phyloP scores from a whole-genome alignment of 129 eudicot genomes.

The Pulicaria dysenterica region DNA sequence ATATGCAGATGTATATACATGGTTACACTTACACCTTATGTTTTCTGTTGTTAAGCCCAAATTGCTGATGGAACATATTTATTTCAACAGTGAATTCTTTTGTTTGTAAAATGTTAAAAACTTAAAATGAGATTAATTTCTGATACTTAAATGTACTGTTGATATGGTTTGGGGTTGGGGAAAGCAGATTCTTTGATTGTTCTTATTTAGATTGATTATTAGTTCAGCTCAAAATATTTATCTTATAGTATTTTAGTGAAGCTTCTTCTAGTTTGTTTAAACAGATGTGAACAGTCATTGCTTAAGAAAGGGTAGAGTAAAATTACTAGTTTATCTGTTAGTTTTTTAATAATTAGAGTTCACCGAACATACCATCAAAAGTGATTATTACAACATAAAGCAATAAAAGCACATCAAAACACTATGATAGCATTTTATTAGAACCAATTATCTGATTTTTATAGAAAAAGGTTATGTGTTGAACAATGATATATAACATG shows the following conservation, averaged over 20 bases:
- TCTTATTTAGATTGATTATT: too few species aligned
- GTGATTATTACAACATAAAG: background rate
- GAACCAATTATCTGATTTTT: background rate
- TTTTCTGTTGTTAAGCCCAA: too few species aligned
- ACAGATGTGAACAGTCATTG: background rate
- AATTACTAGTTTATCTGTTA: background rate
- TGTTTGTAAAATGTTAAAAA: background rate
- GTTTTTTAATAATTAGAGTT: background rate
- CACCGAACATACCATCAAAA: background rate
- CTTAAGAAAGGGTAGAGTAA: background rate
- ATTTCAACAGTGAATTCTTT: background rate
- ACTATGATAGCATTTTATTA: background rate
- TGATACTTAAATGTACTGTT: background rate
- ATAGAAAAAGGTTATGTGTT: background rate
- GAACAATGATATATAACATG: background rate
- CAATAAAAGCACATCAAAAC: background rate
- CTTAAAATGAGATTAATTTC: background rate
- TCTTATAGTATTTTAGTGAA: too few species aligned
- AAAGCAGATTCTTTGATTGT: too few species aligned
- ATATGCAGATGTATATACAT: background rate
- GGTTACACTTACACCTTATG: too few species aligned
- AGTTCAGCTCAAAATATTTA: background rate
- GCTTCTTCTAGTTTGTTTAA: too few species aligned
- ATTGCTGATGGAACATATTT: background rate
- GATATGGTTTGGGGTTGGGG: background rate